Percentiles rank a stretch among this genome's conserved stretches.
Conservation (phyloP, 176 grass and related monocot genomes). For the Musa troglodytarum region DNA sequence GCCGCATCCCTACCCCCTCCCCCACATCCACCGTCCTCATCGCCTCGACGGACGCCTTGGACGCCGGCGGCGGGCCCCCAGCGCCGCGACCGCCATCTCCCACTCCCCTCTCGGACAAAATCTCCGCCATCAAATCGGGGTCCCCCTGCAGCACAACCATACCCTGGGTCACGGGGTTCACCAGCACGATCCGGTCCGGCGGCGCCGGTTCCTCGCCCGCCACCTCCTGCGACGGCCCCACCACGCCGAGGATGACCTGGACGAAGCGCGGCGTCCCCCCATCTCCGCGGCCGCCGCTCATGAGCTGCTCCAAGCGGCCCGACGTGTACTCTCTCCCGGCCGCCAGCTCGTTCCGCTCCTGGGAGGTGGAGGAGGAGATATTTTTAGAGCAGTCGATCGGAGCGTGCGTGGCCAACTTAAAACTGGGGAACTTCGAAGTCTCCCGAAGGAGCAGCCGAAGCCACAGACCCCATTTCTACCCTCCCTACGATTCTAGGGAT, state of each 20-base stretch:
- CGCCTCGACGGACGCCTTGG: conserved; percentile 51
- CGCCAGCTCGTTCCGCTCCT: not conserved
- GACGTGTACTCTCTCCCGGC: not conserved
- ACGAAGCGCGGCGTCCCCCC: not conserved
- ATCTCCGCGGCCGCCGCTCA: not conserved
- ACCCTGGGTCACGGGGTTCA: conserved; percentile 12
- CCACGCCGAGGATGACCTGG: conserved; percentile 10
- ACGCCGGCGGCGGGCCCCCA: conserved; percentile 35
- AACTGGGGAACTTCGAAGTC: not conserved
- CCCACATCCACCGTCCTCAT: conserved; percentile 42
- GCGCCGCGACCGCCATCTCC: conserved; percentile 7
- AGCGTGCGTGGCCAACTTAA: not conserved
- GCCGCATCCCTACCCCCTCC: not conserved
- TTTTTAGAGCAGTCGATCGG: not conserved
- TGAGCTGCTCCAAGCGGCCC: conserved; percentile 5
- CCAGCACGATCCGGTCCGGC: conserved; percentile 14
- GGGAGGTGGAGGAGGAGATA: not conserved
- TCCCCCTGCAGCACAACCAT: conserved; percentile 11
- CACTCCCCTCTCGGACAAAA: conserved; percentile 14
- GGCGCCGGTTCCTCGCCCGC: not conserved
- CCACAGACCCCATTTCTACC: not conserved
- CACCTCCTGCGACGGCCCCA: not conserved
- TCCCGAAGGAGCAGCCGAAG: not conserved
- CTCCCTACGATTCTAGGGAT: not conserved
- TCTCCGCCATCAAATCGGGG: conserved; percentile 18